Conservation (phyloP, 805 yeast genomes). For the Wickerhamomyces mucosus region DNA sequence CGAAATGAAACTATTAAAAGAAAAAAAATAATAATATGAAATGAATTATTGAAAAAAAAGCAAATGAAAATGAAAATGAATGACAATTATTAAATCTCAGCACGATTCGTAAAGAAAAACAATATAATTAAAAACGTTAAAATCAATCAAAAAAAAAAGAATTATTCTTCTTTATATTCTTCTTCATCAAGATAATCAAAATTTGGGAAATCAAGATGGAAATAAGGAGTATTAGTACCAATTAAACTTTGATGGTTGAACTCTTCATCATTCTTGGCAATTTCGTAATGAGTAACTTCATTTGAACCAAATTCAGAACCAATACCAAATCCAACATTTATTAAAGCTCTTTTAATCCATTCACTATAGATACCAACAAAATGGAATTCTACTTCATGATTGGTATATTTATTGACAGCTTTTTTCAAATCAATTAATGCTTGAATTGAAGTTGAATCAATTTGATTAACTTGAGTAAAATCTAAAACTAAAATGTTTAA, state of each 20-base stretch:
- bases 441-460: conserved; percentile 77
- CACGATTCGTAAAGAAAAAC: not conserved
- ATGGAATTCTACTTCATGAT: conserved; percentile 81
- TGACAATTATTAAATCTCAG: no score
- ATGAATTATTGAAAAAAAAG: conserved; percentile 1
- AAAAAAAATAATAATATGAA: not conserved
- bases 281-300: conserved; percentile 13
- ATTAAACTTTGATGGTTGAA: conserved; percentile 41
- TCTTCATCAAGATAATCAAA: conserved; percentile 13
- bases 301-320: conserved; percentile 40
- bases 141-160: not conserved
- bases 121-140: not conserved
- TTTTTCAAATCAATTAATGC: conserved; percentile 66
- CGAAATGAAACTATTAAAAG: not conserved
- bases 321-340: conserved; percentile 71
- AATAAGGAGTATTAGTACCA: conserved; percentile 61
- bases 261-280: conserved; percentile 16
- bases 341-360: conserved; percentile 75
- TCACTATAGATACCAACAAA: conserved; percentile 78
- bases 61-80: no score
- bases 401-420: conserved; percentile 64
- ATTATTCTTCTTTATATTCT: conserved; percentile 1
- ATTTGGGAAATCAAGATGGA: conserved; percentile 71
- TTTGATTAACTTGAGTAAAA: conserved; percentile 63
- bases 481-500: conserved; percentile 71